phyloP scores from a whole-genome alignment of 495 filamentous ascomycete species.

The Podospora bellae-mahoneyi region DNA sequence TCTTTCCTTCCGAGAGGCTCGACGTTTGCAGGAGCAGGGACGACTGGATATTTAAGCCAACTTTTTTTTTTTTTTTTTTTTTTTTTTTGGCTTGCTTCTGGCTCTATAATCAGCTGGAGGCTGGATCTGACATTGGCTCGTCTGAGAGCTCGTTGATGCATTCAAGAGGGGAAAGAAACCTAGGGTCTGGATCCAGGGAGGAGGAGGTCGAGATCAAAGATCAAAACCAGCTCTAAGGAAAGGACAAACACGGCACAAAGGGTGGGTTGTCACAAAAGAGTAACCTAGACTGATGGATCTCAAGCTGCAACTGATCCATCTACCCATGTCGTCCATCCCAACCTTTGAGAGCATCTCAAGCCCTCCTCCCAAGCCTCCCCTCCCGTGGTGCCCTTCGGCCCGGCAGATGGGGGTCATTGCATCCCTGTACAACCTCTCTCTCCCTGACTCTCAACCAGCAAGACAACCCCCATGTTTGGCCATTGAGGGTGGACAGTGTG shows the following conservation, averaged over 20 bases:
- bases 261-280: too few species aligned
- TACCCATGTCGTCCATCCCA: slow-evolving; percentile 2
- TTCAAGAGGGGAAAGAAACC: background rate
- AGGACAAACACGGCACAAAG: too few species aligned
- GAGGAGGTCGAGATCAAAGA: background rate
- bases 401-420: slow-evolving; percentile 1
- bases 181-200: background rate
- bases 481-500: background rate
- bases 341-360: background rate
- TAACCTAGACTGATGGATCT: background rate
- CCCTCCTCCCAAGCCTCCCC: background rate
- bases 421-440: slow-evolving; percentile 8
- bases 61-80: background rate
- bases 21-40: background rate
- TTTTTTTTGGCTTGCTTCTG: background rate
- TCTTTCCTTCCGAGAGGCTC: slow-evolving; percentile 1
- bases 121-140: background rate
- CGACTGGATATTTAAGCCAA: background rate
- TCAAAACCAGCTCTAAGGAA: background rate
- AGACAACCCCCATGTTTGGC: background rate
- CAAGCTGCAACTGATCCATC: slow-evolving; percentile 1
- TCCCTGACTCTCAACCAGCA: background rate
- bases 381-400: background rate
- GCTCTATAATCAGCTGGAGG: background rate
- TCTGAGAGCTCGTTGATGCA: background rate